Base-by-base conservation (phyloP, 2,329 filamentous ascomycete species). In the Fusarium verrucosum region DNA sequence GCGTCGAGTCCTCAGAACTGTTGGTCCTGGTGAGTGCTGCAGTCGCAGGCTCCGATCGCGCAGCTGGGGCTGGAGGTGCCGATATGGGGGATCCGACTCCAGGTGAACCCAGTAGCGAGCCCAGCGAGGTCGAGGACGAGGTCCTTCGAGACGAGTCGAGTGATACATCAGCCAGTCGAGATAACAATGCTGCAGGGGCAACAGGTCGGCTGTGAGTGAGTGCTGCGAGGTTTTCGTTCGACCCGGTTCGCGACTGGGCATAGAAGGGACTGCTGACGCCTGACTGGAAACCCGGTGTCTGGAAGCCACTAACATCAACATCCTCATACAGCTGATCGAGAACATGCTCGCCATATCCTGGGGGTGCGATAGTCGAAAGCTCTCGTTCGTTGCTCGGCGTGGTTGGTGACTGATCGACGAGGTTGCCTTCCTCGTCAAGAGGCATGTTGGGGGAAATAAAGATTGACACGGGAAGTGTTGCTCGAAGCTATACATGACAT, bases 361-460 rank as follows among this genome's bases (percentile, higher is more conserved):
- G 95, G n/a, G 95, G 95, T 11, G 94, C 94, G 57, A 90, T 86
- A 23, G 86, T 84, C 19, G 86, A 82, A 54, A 86, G 81, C 36
- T 87, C 83, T 36, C 82, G 80, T 40, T 84, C 81, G 10, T 65
- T 50, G 11, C 77, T 58, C 80, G 74, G 73, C 16, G 58, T 61
- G 81, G 69, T 64, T 44, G 85, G 82, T n/a, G 81, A 81, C 71
- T 87, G 85, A 50, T 85, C 83, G 50, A 92, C 81, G 3, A 98
- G 84, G 70, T 91, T 89, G 70, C 96, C 95, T 59, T 94, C 87
- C 49, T 96, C 92, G 71, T 95, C 92, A 33, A 97, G 86, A 0
- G 92, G 90, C 71, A 97, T 88, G 73, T 95, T 95, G 1, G 95
- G 94, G 7, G 95, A 99, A 68, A 98, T 97, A 78, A 97, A 97